These are phyloP conservation scores for Ambrosiella xylebori DNA, from an alignment of 2,329 filamentous ascomycete species.

Conservation along the genomic window DNA sequence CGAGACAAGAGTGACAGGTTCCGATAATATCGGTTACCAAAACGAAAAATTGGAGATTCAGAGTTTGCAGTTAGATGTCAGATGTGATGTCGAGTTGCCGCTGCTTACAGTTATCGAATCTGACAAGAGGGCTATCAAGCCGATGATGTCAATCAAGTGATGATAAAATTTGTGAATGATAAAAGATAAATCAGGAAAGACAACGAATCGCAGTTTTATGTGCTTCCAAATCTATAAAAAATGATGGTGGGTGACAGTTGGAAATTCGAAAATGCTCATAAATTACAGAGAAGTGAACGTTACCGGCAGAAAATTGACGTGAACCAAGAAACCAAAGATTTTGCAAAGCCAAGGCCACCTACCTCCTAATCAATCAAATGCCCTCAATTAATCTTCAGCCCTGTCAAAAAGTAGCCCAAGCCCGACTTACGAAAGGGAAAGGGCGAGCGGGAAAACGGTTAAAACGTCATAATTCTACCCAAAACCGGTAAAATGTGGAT, in stretches of 20 bases:
- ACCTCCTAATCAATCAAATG: neutral
- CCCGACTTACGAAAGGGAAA: neutral
- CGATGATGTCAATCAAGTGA: no score
- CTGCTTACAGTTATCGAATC: no score
- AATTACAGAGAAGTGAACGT: neutral
- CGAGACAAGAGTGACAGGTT: neutral
- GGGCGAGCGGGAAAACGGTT: neutral
- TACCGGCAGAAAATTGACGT: neutral
- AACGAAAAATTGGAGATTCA: neutral
- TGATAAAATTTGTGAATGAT: neutral
- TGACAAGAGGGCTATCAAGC: no score
- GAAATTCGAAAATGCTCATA: no score
- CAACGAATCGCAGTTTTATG: neutral
- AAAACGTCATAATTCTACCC: slow-evolving; percentile 1
- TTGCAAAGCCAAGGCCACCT: neutral
- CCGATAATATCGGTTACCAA: neutral
- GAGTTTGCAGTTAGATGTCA: no score
- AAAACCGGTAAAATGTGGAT: neutral
- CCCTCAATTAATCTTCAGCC: neutral
- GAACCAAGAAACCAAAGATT: neutral
- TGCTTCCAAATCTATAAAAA: neutral
- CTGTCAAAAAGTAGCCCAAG: neutral
- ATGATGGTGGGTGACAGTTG: neutral
- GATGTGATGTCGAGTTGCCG: no score
- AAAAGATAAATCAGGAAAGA: neutral